Base-by-base conservation (phyloP, 140 eudicot species). In the Cichorium intybus region DNA sequence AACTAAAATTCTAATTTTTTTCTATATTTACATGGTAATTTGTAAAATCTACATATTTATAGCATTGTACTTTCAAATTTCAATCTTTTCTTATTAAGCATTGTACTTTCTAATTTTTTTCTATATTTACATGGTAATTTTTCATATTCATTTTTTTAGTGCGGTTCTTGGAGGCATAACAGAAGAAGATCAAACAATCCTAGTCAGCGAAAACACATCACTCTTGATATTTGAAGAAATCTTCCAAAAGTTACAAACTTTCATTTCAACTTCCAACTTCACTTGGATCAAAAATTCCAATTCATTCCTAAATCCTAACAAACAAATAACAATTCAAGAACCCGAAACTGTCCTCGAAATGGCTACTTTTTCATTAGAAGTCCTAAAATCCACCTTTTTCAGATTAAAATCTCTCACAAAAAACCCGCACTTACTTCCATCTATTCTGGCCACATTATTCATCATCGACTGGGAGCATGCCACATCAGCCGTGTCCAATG, bases 161-260 rank as follows among this genome's bases (percentile, higher is more conserved):
- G 95, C 90, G 76, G 81, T 86, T 75, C 84, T 93, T 78, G 97
- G 97, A 75, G 95, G 88, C 63, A 66, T 69, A 64, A 49, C 69
- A 34, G 81, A 72, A 71, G 87, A 81, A 10, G 88, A 86, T 46
- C 69, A 61, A 50, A 69, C 66, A 52, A 59, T 76, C 58, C 84
- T 88, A 22, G 59, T 93, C 56, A 76, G 82, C 22, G 75, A 72
- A 52, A 69, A 65, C 71, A 79, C 97, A 65, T 45, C 72, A 52
- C 29, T 76, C 67, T 70, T 77, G 72, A 80, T 89, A 56, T 85
- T 79, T 37, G 69, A 80, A 66, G 94, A 88, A 76, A 71, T 80
- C 37, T 55, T 77, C 26, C 58, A 43, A 34, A 83, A 77, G 70
- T 74, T 93, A 39, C 47, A 62, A 56, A 18, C 74, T 58, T 93